Evolutionary conservation across 2,329 filamentous ascomycete genomes (phyloP), one percentile per base, ranked within the genome.

Genomic region (Nemania abortiva): DNA sequence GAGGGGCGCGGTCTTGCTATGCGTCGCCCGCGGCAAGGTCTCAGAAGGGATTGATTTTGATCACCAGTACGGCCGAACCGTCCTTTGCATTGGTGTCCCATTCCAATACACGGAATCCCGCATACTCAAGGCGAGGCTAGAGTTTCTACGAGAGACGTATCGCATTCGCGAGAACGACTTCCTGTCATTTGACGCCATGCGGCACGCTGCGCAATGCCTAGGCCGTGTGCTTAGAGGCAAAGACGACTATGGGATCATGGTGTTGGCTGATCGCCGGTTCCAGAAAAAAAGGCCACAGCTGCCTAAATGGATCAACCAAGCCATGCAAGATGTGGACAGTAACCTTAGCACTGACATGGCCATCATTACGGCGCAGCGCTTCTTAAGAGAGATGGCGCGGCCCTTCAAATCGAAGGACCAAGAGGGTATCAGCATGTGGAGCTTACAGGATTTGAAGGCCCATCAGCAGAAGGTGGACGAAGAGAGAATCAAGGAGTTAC

Each of bases 191-290:
- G 96, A 99, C 78, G 96, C 96, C 24, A 99, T 99, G 95, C 90
- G 96, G n/a, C 96, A 99, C 79, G 96, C 96, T 15, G 95, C 96
- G 0, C 96, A 99, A 79, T 99, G 96, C 77, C 85, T 99, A 1
- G 97, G 96, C 15, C 95, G 96, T 78, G 96, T 99, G 52, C 84
- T 99, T 70, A 88, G 96, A 75, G 96, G 96, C 27, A 99, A 99
- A 80, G 97, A 99, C 78, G 96, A 99, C 81, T 99, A 99, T 80
- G 96, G 96, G n/a, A 93, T 99, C 84, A 99, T 99, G 96, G 95
- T 99, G 4, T 86, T 99, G 31, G 96, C 97, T 1, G 96, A 99
- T 80, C 91, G 93, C 50, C 90, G 96, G 20, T 99, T 98, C 81
- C 91, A 94, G 79, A 97, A 96, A 83, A 98, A 98, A 82, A 87